Evolutionary conservation across 495 filamentous ascomycete genomes (phyloP).

Genomic region (Podospora didyma): DNA sequence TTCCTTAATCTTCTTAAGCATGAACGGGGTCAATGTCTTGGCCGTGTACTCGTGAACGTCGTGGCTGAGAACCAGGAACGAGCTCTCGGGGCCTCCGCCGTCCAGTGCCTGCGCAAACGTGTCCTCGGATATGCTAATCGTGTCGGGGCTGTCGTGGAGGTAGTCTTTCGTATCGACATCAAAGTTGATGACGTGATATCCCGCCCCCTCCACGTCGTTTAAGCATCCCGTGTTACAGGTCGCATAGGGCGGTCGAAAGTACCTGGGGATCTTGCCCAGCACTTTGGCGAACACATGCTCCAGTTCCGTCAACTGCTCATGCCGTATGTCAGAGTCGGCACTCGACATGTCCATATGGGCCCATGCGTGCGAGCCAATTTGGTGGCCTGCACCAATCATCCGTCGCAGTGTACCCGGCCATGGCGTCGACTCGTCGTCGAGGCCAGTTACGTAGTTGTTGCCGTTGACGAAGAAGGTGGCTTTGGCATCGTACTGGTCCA

Average conservation of each 20-base stretch:
- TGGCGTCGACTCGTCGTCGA: slow-evolving; percentile 36
- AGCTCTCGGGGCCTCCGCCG: slow-evolving; percentile 12
- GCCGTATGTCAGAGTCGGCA: slow-evolving; percentile 7
- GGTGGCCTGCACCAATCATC: slow-evolving; percentile 27
- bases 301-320: slow-evolving; percentile 25
- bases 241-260: slow-evolving; percentile 42
- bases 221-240: slow-evolving; percentile 27
- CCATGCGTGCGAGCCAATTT: slow-evolving; percentile 35
- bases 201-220: slow-evolving; percentile 25
- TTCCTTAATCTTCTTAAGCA: slow-evolving; percentile 24
- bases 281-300: slow-evolving; percentile 26
- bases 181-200: slow-evolving; percentile 40
- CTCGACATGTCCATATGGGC: slow-evolving; percentile 33
- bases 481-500: slow-evolving; percentile 47
- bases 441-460: slow-evolving; percentile 58
- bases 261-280: slow-evolving; percentile 36
- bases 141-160: slow-evolving; percentile 16
- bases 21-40: slow-evolving; percentile 20
- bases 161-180: slow-evolving; percentile 45
- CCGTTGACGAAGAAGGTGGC: slow-evolving; percentile 74
- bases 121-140: slow-evolving; percentile 17
- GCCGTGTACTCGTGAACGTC: slow-evolving; percentile 39
- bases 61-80: slow-evolving; percentile 32
- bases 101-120: slow-evolving; percentile 22
- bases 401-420: slow-evolving; percentile 26